These are phyloP conservation scores for Starmerella cellae DNA, from an alignment of 805 yeast genomes.

Conservation along the genomic window DNA sequence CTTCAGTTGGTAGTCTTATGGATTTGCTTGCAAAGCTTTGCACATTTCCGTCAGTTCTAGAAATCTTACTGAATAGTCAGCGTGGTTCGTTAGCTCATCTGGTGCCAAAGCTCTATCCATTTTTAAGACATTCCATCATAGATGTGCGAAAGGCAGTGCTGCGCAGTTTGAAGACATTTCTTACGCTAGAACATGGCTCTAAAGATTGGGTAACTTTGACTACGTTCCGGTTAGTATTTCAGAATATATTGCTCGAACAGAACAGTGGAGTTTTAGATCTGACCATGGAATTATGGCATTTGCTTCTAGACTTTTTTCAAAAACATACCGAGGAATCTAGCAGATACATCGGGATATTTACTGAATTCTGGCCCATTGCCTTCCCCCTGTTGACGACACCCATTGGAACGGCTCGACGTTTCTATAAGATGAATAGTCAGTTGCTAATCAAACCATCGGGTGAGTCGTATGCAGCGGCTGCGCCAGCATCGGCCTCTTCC, in stretches of 20 bases:
- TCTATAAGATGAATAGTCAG: slow-evolving; percentile 68
- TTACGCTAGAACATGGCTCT: slow-evolving; percentile 33
- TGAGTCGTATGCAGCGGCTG: slow-evolving; percentile 24
- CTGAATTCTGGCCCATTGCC: slow-evolving; percentile 33
- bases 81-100: slow-evolving; percentile 52
- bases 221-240: slow-evolving; percentile 63
- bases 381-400: slow-evolving; percentile 72
- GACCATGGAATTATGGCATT: slow-evolving; percentile 49
- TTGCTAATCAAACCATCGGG: slow-evolving; percentile 74
- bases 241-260: slow-evolving; percentile 81
- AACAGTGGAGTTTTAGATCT: slow-evolving; percentile 55
- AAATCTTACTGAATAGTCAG: slow-evolving; percentile 46
- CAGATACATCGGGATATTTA: neutral
- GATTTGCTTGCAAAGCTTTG: slow-evolving; percentile 81
- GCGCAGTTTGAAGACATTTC: slow-evolving; percentile 64
- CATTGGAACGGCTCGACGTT: slow-evolving; percentile 81
- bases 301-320: slow-evolving; percentile 31
- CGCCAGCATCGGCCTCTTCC: slow-evolving; percentile 17
- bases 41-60: slow-evolving; percentile 63
- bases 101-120: slow-evolving; percentile 87
- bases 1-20: slow-evolving; percentile 93
- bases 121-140: slow-evolving; percentile 82
- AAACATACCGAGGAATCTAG: neutral
- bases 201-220: slow-evolving; percentile 69
- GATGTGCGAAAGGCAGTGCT: slow-evolving; percentile 83